Conservation (phyloP, 768 basidiomycete genomes). For the Lactifluus piperatus region DNA sequence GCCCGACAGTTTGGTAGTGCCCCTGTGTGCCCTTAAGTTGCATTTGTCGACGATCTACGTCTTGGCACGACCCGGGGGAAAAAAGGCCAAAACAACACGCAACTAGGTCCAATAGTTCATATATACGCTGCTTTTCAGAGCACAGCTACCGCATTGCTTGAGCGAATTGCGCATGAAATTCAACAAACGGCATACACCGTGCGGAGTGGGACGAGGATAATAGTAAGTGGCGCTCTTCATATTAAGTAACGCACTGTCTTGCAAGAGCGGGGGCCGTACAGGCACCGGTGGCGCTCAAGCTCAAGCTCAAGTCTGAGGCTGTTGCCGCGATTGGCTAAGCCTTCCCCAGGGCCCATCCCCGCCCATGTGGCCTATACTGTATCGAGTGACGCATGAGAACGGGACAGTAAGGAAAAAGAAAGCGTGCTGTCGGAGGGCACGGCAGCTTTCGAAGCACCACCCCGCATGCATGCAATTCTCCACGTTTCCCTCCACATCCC, state of each 20-base stretch:
- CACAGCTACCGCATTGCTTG: background rate
- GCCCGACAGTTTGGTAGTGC: background rate
- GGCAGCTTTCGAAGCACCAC: background rate
- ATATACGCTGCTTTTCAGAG: background rate
- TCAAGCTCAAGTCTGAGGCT: background rate
- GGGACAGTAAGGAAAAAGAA: background rate
- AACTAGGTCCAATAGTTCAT: background rate
- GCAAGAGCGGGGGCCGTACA: background rate
- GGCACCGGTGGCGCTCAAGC: slow-evolving; percentile 10
- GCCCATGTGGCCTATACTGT: background rate
- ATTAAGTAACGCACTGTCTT: background rate
- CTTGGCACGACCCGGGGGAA: background rate
- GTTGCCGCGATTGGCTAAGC: slow-evolving; percentile 3
- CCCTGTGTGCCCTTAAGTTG: background rate
- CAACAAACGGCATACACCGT: background rate
- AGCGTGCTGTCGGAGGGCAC: background rate
- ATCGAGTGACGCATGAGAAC: slow-evolving; percentile 3
- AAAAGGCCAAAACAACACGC: background rate
- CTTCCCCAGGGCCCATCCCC: background rate
- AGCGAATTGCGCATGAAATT: background rate
- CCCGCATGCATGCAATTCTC: background rate
- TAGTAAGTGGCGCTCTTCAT: background rate
- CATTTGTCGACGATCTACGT: background rate
- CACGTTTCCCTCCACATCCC: background rate
- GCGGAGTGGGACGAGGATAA: background rate